Conservation (phyloP, 306 rosid species). For the Inga oerstediana region DNA sequence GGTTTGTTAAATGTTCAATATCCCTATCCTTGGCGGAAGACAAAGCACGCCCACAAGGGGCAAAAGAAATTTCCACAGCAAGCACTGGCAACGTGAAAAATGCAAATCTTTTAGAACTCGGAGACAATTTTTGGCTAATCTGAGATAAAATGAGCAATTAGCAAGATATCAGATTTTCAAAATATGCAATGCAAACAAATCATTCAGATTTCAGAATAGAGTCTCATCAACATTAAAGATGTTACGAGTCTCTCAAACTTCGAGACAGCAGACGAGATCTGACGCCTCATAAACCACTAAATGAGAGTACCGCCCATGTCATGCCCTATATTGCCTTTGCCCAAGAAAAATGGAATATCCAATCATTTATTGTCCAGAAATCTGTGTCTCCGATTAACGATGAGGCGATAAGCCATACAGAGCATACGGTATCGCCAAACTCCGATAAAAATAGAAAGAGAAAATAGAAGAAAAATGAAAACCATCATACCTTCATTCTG, state of each 20-base stretch:
- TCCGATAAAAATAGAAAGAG: background rate
- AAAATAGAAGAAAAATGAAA: background rate
- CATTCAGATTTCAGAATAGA: conserved; percentile 19
- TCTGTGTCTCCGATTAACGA: background rate
- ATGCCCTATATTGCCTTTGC: background rate
- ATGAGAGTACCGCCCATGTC: background rate
- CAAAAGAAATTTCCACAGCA: conserved; percentile 6
- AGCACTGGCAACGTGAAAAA: background rate
- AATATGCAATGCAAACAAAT: conserved; percentile 14
- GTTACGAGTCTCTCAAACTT: background rate
- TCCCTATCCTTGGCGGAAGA: conserved; percentile 5
- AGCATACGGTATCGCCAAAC: background rate
- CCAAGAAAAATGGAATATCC: background rate
- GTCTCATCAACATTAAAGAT: background rate
- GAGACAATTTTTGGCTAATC: background rate
- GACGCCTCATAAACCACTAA: conserved; percentile 4
- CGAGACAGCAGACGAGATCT: conserved; percentile 19
- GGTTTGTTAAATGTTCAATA: conserved; percentile 11
- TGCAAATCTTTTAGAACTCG: background rate
- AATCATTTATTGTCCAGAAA: background rate
- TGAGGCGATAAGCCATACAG: background rate
- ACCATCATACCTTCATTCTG: conserved; percentile 61
- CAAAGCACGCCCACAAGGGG: background rate
- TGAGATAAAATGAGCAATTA: conserved; percentile 5
- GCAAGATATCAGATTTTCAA: conserved; percentile 15